Evolutionary conservation across 176 grass and related monocot species (phyloP).

Genomic region (Canna indica): DNA sequence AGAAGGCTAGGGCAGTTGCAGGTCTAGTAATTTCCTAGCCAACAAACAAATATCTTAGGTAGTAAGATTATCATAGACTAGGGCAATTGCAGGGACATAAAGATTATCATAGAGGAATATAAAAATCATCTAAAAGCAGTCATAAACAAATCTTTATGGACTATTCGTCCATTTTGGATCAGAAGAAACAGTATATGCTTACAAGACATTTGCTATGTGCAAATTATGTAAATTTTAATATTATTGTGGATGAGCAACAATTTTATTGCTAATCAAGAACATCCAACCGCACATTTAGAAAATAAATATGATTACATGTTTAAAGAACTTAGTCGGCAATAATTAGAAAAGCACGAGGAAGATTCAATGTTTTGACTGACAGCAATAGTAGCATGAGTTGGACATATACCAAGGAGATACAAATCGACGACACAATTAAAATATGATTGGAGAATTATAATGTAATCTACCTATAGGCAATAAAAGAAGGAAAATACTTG

Average conservation of each 20-base stretch:
- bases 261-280: neutral
- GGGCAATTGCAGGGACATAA: neutral
- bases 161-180: neutral
- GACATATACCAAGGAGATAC: neutral
- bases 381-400: too few relatives aligned
- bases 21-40: too few relatives aligned
- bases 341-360: neutral
- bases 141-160: neutral
- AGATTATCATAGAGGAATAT: neutral
- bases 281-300: too few relatives aligned
- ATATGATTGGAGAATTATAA: neutral
- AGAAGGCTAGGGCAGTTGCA: neutral
- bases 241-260: neutral
- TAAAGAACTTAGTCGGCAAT: neutral
- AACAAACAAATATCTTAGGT: too few relatives aligned
- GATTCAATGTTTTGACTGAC: neutral
- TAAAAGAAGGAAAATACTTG: neutral
- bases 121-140: neutral
- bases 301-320: too few relatives aligned
- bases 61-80: too few relatives aligned
- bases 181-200: neutral
- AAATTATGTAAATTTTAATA: neutral
- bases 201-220: neutral
- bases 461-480: neutral
- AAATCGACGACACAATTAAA: neutral